These are phyloP conservation scores for Alternaria triticimaculans DNA, from an alignment of 2,329 filamentous ascomycete species.

Conservation along the genomic window DNA sequence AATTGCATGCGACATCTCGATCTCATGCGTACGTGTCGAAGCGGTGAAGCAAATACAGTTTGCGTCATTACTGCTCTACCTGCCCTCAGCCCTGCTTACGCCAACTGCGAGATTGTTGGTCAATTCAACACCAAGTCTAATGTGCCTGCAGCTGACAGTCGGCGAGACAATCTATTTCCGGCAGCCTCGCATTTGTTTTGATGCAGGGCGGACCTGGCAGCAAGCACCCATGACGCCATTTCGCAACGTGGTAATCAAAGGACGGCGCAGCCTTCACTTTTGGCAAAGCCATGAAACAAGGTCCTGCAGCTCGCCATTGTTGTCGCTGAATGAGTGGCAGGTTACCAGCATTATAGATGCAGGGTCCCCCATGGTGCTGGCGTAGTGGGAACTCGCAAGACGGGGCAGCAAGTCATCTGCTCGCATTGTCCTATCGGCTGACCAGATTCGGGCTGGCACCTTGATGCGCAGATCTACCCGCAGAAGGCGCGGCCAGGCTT, in stretches of 20 bases:
- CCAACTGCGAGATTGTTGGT: neutral
- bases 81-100: neutral
- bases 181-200: conserved; percentile 17
- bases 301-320: conserved; percentile 21
- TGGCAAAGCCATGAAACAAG: conserved; percentile 34
- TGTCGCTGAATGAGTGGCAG: conserved; percentile 26
- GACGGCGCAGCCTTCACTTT: conserved; percentile 30
- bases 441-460: conserved; percentile 27
- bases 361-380: conserved; percentile 32
- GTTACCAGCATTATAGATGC: conserved; percentile 39
- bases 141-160: conserved; percentile 9
- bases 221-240: conserved; percentile 22
- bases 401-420: conserved; percentile 36
- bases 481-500: conserved; percentile 26
- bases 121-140: conserved; percentile 1
- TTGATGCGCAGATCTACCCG: conserved; percentile 38
- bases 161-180: conserved; percentile 13
- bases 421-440: conserved; percentile 46
- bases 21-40: neutral
- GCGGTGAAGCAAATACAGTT: neutral
- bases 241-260: conserved; percentile 33
- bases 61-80: neutral
- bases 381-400: conserved; percentile 7
- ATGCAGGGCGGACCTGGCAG: conserved; percentile 20
- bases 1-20: neutral